These are phyloP conservation scores for Colletotrichum sp. DNA, from an alignment of 2,329 filamentous ascomycete species.

Conservation along the genomic window DNA sequence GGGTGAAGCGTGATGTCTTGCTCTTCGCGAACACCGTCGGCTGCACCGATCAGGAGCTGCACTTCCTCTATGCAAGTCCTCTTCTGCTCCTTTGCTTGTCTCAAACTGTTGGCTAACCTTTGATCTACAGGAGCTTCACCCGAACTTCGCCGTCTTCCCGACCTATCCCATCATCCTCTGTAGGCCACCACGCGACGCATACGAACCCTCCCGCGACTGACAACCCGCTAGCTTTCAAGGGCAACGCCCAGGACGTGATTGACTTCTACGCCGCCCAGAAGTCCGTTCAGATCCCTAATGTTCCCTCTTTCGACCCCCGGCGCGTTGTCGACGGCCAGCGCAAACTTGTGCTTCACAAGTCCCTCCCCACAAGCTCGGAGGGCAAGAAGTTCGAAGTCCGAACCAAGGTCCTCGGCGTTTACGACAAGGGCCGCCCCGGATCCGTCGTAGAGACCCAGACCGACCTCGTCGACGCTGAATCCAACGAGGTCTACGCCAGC, in stretches of 20 bases:
- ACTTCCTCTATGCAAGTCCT: constrained; percentile 81
- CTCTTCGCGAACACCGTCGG: constrained; percentile 93
- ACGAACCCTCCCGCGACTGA: neutral
- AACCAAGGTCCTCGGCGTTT: constrained; percentile 81
- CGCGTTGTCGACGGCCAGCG: constrained; percentile 86
- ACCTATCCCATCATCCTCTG: constrained; percentile 85
- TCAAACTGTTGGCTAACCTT: neutral
- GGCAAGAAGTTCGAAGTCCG: constrained; percentile 78
- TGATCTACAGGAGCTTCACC: constrained; percentile 77
- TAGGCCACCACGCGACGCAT: constrained; percentile 42
- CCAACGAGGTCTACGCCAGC: constrained; percentile 73
- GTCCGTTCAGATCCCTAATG: constrained; percentile 71
- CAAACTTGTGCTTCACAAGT: constrained; percentile 77
- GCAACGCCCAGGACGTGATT: constrained; percentile 74
- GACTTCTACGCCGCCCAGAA: constrained; percentile 81
- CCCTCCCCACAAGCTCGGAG: constrained; percentile 72
- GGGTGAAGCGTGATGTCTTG: constrained; percentile 86
- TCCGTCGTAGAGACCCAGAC: constrained; percentile 83
- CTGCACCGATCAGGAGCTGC: constrained; percentile 82
- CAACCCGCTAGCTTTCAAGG: constrained; percentile 70
- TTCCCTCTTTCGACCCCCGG: constrained; percentile 76
- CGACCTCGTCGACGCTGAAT: constrained; percentile 73
- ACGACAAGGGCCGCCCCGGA: constrained; percentile 87
- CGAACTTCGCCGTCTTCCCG: constrained; percentile 85
- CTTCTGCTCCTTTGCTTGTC: neutral